phyloP scores from a whole-genome alignment of 1,284 basidiomycete species.

The Puccinia triticina region DNA sequence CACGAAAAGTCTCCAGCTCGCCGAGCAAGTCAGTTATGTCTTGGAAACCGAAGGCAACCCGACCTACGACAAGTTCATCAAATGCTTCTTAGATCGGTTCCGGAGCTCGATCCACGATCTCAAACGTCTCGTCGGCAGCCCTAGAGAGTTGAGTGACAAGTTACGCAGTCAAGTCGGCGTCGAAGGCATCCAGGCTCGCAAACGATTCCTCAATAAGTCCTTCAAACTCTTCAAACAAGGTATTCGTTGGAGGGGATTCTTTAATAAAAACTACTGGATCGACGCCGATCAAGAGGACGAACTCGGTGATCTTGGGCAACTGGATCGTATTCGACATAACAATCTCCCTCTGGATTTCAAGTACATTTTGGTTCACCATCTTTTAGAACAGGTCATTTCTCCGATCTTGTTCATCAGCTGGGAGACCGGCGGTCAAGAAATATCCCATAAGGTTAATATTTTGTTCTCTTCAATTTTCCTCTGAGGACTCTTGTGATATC shows the following conservation, averaged over 20 bases:
- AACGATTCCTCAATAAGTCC: constrained; percentile 40
- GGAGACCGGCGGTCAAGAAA: constrained; percentile 81
- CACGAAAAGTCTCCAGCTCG: constrained; percentile 70
- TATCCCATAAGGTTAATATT: constrained; percentile 67
- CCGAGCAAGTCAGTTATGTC: constrained; percentile 70
- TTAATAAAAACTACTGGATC: constrained; percentile 15
- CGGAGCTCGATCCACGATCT: constrained; percentile 29
- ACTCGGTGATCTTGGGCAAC: not conserved
- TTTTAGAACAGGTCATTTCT: constrained; percentile 70
- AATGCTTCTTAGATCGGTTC: constrained; percentile 30
- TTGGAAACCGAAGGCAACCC: constrained; percentile 37
- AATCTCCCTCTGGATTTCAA: constrained; percentile 3
- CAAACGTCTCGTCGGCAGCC: constrained; percentile 29
- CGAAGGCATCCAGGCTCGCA: constrained; percentile 48
- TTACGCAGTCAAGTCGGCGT: constrained; percentile 44
- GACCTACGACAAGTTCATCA: constrained; percentile 41
- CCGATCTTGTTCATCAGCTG: constrained; percentile 76
- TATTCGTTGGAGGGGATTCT: constrained; percentile 38
- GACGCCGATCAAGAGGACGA: constrained; percentile 18
- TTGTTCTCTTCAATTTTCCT: not conserved
- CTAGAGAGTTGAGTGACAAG: constrained; percentile 26
- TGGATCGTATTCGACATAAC: not conserved
- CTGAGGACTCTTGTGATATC: not conserved
- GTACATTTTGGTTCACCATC: constrained; percentile 64
- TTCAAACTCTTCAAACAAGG: constrained; percentile 47